phyloP scores from a whole-genome alignment of 176 grass and related monocot genomes.

The Ananas comosus region DNA sequence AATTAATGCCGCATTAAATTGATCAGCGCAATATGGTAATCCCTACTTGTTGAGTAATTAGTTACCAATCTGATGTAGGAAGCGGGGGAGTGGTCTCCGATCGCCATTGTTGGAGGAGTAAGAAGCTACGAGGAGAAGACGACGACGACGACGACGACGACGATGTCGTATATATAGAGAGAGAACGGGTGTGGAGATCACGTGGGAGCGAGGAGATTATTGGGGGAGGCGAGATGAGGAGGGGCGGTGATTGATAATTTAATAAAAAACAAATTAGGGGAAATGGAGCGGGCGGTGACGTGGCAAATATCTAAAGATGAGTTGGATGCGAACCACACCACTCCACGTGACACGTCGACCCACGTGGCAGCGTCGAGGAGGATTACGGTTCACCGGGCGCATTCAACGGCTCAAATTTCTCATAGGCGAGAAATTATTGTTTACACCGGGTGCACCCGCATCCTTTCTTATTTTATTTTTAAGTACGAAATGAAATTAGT shows the following conservation, averaged over 20 bases:
- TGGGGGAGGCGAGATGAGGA: constrained; percentile 28
- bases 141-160: neutral
- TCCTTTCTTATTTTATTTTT: no score
- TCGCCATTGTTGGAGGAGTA: constrained; percentile 21
- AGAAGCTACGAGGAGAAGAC: neutral
- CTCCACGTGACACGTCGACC: constrained; percentile 63
- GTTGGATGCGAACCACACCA: constrained; percentile 46
- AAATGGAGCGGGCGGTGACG: neutral
- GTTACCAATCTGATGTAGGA: constrained; percentile 70
- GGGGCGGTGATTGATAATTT: neutral
- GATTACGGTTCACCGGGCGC: neutral
- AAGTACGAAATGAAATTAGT: no score
- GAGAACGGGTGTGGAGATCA: constrained; percentile 17
- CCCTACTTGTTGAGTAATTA: neutral
- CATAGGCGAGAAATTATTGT: no score
- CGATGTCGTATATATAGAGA: neutral
- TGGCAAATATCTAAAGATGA: constrained; percentile 4
- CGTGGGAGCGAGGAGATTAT: constrained; percentile 39
- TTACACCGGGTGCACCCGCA: no score
- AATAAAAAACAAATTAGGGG: neutral
- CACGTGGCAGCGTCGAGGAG: neutral
- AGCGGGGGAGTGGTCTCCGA: constrained; percentile 42
- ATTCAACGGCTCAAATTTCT: neutral
- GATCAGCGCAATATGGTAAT: no score
- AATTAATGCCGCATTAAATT: neutral